Percentiles rank a stretch among this genome's conserved stretches.
Evolutionary conservation across 1,284 basidiomycete species (phyloP).

Genomic region (Amylostereum areolatum): DNA sequence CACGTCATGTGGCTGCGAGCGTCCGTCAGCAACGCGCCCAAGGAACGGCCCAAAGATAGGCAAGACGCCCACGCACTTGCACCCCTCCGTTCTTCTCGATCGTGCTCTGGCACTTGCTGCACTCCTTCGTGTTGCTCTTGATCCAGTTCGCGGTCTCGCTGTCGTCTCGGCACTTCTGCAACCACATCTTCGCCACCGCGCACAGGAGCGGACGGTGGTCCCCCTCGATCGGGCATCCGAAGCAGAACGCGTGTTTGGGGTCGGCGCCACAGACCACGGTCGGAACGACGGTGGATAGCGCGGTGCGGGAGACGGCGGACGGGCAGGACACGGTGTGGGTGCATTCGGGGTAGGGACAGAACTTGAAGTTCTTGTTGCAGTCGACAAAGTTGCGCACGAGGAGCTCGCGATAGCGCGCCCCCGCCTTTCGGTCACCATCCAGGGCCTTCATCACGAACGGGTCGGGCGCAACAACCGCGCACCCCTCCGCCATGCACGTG

Average conservation of each 20-base stretch:
- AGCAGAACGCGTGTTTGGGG: conserved; percentile 78
- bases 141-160: conserved; percentile 99
- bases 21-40: conserved; percentile 2
- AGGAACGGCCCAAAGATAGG: conserved; percentile 5
- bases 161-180: conserved; percentile 96
- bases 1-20: conserved; percentile 90
- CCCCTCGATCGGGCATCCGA: conserved; percentile 79
- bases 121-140: conserved; percentile 99
- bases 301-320: conserved; percentile 62
- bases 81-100: conserved; percentile 99
- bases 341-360: conserved; percentile 86
- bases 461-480: conserved; percentile 72
- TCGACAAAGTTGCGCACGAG: conserved; percentile 89
- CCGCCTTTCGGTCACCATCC: conserved; percentile 38
- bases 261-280: conserved; percentile 78
- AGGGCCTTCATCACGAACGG: conserved; percentile 47
- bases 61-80: conserved; percentile 69
- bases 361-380: conserved; percentile 80
- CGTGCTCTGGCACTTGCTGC: conserved; percentile 89
- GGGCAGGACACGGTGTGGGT: conserved; percentile 89
- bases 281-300: conserved; percentile 80
- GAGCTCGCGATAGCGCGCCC: conserved; percentile 77
- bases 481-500: conserved; percentile 92
- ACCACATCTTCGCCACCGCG: conserved; percentile 85
- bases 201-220: conserved; percentile 94